A percentile compares a stretch with the other conserved stretches of the same genome.
Conservation (phyloP, 345 rosid genomes). For the Raphanus raphanistrum region DNA sequence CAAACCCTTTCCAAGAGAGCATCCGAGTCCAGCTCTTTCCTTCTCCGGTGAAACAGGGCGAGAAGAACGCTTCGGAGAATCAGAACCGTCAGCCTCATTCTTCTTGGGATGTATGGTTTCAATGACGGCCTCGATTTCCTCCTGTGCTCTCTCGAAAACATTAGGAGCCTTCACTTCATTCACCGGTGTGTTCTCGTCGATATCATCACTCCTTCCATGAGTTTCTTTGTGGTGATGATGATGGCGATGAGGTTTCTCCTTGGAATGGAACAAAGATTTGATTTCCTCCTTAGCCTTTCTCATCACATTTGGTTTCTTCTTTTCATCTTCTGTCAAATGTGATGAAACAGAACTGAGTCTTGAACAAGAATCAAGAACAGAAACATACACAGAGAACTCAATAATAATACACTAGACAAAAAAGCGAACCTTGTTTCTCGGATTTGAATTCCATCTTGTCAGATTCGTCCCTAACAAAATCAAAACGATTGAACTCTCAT, state of each 20-base stretch:
- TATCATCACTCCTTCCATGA: slow-evolving; percentile 52
- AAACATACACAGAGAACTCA: neutral
- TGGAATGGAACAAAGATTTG: slow-evolving; percentile 36
- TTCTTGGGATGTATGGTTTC: slow-evolving; percentile 47
- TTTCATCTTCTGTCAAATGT: slow-evolving; percentile 28
- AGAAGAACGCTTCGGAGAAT: slow-evolving; percentile 20
- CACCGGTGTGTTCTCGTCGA: slow-evolving; percentile 44
- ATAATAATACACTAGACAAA: neutral
- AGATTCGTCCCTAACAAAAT: slow-evolving; percentile 41
- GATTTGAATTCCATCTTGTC: slow-evolving; percentile 32
- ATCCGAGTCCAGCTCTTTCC: slow-evolving; percentile 47
- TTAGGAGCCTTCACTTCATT: slow-evolving; percentile 58
- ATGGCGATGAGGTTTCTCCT: slow-evolving; percentile 33
- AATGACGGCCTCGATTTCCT: slow-evolving; percentile 59
- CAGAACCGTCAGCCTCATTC: slow-evolving; percentile 30
- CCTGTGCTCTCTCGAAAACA: slow-evolving; percentile 55
- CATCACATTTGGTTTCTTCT: slow-evolving; percentile 40
- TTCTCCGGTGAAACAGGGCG: slow-evolving; percentile 34
- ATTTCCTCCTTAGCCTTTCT: slow-evolving; percentile 54
- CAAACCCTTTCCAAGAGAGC: slow-evolving; percentile 46
- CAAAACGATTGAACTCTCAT: neutral
- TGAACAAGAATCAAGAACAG: neutral
- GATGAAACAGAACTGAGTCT: neutral
- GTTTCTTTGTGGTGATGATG: slow-evolving; percentile 46
- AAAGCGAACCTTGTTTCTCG: slow-evolving; percentile 43